These are phyloP conservation scores for Thermomucor indicae-seudaticae DNA, from an alignment of 371 early-diverging fungal species.

Conservation along the genomic window DNA sequence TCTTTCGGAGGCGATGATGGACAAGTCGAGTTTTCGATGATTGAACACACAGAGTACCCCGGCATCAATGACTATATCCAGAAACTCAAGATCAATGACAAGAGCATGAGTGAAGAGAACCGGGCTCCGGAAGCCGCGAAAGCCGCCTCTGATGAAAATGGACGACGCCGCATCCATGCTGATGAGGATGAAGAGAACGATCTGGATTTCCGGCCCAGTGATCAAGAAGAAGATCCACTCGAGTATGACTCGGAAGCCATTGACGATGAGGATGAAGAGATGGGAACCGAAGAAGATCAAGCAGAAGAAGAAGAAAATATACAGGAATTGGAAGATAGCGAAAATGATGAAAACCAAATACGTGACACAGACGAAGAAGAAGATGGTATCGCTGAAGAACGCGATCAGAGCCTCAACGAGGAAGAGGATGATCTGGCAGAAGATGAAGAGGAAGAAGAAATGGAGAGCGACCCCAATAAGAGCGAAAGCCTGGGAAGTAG, in stretches of 20 bases:
- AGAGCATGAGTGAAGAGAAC: conserved; percentile 38
- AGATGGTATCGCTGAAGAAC: not conserved
- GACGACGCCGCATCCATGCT: not conserved
- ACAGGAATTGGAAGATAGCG: conserved; percentile 3
- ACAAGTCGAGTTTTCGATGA: conserved; percentile 48
- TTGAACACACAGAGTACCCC: conserved; percentile 49
- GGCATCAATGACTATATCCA: conserved; percentile 46
- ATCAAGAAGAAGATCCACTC: not conserved
- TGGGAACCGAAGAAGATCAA: conserved; percentile 9
- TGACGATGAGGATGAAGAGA: conserved; percentile 2
- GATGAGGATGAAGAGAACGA: conserved; percentile 12
- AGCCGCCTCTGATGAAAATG: conserved; percentile 1
- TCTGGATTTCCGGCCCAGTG: not conserved
- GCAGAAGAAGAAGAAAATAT: conserved; percentile 1
- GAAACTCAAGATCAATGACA: conserved; percentile 31
- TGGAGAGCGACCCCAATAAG: not conserved
- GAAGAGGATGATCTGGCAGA: conserved; percentile 3
- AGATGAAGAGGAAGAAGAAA: conserved; percentile 1
- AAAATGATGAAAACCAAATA: conserved; percentile 2
- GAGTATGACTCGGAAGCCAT: not conserved
- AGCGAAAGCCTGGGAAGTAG: conserved; percentile 6
- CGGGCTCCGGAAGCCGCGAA: conserved; percentile 21
- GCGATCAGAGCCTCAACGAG: conserved; percentile 2
- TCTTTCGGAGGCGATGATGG: conserved; percentile 11
- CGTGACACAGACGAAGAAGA: not conserved